These are phyloP conservation scores for Fusarium subglutinans DNA, from an alignment of 2,329 filamentous ascomycete species.

Conservation along the genomic window DNA sequence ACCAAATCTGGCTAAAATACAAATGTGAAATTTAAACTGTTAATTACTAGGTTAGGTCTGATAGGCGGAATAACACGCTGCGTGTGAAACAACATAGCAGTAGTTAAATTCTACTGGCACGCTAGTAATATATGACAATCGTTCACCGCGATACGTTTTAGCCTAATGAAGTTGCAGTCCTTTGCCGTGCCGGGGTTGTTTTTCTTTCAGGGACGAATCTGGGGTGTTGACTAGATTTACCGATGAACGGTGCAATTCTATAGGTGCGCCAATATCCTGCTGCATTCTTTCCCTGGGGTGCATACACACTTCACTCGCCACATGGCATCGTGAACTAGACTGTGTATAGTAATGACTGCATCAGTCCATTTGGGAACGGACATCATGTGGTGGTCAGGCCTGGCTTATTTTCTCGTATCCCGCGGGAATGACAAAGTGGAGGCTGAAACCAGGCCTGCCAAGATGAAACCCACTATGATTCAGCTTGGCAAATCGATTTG, in stretches of 20 bases:
- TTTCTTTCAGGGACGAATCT: not conserved
- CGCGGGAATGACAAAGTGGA: not conserved
- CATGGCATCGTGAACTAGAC: not conserved
- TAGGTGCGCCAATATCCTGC: slow-evolving; percentile 11
- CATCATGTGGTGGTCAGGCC: slow-evolving; percentile 1
- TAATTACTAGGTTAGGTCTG: not conserved
- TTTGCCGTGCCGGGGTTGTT: slow-evolving; percentile 1
- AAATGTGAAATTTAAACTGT: not conserved
- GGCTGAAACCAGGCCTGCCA: slow-evolving; percentile 17
- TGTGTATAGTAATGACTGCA: not conserved
- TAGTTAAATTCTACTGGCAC: not conserved
- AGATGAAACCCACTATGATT: slow-evolving; percentile 25
- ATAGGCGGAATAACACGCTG: slow-evolving; percentile 5
- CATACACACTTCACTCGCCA: not conserved
- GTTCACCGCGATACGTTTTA: not conserved
- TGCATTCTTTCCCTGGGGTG: not conserved
- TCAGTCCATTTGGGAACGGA: not conserved
- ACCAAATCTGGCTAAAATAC: slow-evolving; percentile 6
- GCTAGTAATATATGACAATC: not conserved
- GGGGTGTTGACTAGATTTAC: slow-evolving; percentile 3
- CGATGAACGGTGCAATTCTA: not conserved
- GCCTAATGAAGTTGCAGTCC: not conserved
- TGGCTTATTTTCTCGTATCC: not conserved
- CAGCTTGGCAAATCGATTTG: slow-evolving; percentile 8
- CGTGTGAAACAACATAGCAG: not conserved